phyloP scores from a whole-genome alignment of 768 basidiomycete genomes.

The Amanita subjunquillea region DNA sequence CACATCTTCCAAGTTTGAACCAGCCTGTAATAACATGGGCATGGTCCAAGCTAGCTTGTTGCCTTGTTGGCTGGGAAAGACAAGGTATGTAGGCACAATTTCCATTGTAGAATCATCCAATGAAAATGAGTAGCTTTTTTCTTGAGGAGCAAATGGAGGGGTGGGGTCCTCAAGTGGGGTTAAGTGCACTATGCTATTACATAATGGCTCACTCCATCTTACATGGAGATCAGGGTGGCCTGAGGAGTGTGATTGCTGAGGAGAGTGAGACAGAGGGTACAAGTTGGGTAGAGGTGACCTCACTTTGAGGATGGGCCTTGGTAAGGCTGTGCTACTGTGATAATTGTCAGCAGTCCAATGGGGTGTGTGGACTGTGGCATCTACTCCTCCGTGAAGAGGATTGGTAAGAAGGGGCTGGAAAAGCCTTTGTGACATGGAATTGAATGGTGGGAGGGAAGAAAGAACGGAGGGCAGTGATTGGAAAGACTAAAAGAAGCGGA shows the following conservation, averaged over 20 bases:
- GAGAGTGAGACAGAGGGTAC: not conserved
- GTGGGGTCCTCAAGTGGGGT: not conserved
- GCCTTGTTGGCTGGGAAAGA: not conserved
- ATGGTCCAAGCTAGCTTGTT: not conserved
- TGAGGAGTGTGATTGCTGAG: not conserved
- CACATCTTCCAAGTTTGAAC: not conserved
- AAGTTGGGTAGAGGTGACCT: not conserved
- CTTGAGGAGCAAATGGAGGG: not conserved
- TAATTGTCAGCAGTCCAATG: not conserved
- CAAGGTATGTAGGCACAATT: not conserved
- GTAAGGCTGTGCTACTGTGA: not conserved
- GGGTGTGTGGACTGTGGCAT: not conserved
- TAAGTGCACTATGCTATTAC: not conserved
- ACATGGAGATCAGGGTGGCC: not conserved
- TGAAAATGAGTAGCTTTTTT: not conserved
- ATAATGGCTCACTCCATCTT: slow-evolving; percentile 3
- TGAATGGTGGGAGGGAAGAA: not conserved
- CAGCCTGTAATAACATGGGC: not conserved
- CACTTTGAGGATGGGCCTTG: slow-evolving; percentile 1
- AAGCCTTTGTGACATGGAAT: not conserved
- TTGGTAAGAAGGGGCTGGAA: slow-evolving; percentile 4
- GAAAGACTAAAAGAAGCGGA: not conserved
- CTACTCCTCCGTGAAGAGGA: not conserved
- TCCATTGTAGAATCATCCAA: not conserved
- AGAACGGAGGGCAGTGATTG: not conserved